Percentiles rank a stretch among this genome's conserved stretches.
These are phyloP conservation scores for Toxoplasma gondii DNA, from an alignment of 169 alveolate genomes.

Conservation along the genomic window DNA sequence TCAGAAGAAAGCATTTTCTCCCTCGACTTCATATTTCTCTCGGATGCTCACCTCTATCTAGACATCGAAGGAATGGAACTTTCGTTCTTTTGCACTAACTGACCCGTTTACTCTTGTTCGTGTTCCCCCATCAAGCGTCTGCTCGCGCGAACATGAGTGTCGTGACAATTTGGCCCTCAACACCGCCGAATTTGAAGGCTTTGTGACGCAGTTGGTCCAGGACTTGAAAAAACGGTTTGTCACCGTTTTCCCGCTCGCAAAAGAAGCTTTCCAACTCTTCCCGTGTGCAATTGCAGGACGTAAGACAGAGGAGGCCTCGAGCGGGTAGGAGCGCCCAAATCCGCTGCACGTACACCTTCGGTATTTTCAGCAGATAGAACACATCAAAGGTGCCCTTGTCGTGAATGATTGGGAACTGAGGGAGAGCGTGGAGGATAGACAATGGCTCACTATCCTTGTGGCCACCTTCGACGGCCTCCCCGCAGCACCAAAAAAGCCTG, in stretches of 20 bases:
- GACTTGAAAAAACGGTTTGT: constrained; percentile 31
- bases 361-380: constrained; percentile 49
- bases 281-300: constrained; percentile 68
- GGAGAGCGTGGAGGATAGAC: not conserved
- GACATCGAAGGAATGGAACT: too few species aligned
- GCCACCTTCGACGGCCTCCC: not conserved
- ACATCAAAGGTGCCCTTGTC: constrained; percentile 69
- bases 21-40: too few species aligned
- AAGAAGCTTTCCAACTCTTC: constrained; percentile 56
- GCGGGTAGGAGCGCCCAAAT: constrained; percentile 47
- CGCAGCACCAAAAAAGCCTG: too few species aligned
- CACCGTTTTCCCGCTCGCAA: not conserved
- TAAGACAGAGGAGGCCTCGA: constrained; percentile 48
- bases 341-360: constrained; percentile 61
- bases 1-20: too few species aligned
- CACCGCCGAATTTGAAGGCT: constrained; percentile 65
- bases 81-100: too few species aligned
- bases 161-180: constrained; percentile 62
- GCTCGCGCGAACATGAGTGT: constrained; percentile 37
- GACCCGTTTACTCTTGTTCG: too few species aligned
- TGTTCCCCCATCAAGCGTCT: not conserved
- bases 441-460: not conserved
- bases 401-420: constrained; percentile 57
- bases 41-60: too few species aligned
- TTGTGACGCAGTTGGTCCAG: constrained; percentile 54